Conservation (phyloP, 345 rosid species). For the Crucihimalaya himalaica region DNA sequence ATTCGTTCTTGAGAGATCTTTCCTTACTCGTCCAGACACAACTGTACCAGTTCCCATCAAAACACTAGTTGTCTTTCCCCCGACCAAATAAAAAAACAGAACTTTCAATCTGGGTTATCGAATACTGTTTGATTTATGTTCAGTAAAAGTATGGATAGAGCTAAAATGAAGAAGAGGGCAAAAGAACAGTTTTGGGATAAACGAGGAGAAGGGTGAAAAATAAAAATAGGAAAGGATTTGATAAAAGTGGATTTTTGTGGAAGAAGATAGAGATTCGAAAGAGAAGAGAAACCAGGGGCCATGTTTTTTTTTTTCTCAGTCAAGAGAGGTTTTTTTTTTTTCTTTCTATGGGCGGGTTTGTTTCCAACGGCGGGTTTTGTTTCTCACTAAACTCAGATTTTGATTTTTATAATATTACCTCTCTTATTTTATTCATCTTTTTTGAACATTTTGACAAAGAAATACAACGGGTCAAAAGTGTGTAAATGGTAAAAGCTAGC, state of each 20-base stretch:
- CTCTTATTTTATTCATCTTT: neutral
- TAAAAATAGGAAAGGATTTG: neutral
- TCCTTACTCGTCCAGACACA: conserved; percentile 12
- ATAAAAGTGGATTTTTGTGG: neutral
- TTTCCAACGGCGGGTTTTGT: neutral
- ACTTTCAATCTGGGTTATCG: neutral
- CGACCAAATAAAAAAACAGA: neutral
- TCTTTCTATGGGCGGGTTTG: neutral
- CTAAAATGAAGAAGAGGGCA: neutral
- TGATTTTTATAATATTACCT: no score
- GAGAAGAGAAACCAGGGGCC: neutral
- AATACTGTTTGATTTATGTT: neutral
- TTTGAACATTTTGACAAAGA: neutral
- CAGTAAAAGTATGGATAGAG: neutral
- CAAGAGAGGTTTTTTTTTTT: neutral
- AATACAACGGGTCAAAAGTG: neutral
- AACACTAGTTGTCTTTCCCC: neutral
- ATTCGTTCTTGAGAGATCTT: conserved; percentile 22
- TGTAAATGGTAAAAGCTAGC: neutral
- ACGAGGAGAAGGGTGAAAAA: neutral
- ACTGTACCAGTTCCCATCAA: conserved; percentile 30
- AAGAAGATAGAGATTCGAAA: neutral
- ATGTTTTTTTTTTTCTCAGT: neutral
- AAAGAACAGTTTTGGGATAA: neutral
- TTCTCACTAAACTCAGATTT: no score